Evolutionary conservation across 176 grass and related monocot genomes (phyloP).

Genomic region (Oryza glaberrima): DNA sequence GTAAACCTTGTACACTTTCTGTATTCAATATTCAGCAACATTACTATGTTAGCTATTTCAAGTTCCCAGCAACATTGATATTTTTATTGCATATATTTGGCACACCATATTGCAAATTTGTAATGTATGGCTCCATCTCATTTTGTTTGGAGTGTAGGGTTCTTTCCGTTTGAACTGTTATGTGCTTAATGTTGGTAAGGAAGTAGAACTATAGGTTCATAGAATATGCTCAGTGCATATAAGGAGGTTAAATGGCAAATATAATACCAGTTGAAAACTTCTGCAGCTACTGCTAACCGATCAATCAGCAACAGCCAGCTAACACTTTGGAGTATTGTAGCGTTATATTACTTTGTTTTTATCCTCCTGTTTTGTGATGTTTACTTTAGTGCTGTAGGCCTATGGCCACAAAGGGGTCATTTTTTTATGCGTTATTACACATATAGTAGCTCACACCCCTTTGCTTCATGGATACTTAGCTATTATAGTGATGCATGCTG

Average conservation of each 20-base stretch:
- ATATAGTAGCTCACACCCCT: neutral
- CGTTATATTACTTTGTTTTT: neutral
- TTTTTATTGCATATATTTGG: constrained; percentile 33
- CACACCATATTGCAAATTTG: neutral
- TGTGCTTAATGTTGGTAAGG: neutral
- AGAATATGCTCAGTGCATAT: constrained; percentile 8
- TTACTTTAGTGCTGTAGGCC: constrained; percentile 13
- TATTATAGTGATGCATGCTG: constrained; percentile 8
- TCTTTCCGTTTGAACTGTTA: constrained; percentile 21
- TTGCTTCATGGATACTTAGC: neutral
- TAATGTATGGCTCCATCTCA: neutral
- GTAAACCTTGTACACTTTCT: constrained; percentile 54
- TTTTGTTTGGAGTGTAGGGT: constrained; percentile 5
- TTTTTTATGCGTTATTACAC: constrained; percentile 17
- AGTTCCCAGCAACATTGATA: constrained; percentile 26
- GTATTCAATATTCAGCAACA: neutral
- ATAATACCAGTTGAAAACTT: neutral
- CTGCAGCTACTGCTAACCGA: constrained; percentile 23
- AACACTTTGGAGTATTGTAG: neutral
- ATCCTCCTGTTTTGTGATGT: neutral
- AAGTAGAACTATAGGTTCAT: constrained; percentile 13
- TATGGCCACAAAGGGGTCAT: neutral
- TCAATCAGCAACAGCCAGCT: constrained; percentile 3
- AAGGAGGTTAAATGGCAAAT: constrained; percentile 32
- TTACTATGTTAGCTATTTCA: constrained; percentile 26